A percentile compares a stretch with the other conserved stretches of the same genome.
Evolutionary conservation across 2,329 filamentous ascomycete species (phyloP).

Genomic region (Chaetoscypha palmicola): DNA sequence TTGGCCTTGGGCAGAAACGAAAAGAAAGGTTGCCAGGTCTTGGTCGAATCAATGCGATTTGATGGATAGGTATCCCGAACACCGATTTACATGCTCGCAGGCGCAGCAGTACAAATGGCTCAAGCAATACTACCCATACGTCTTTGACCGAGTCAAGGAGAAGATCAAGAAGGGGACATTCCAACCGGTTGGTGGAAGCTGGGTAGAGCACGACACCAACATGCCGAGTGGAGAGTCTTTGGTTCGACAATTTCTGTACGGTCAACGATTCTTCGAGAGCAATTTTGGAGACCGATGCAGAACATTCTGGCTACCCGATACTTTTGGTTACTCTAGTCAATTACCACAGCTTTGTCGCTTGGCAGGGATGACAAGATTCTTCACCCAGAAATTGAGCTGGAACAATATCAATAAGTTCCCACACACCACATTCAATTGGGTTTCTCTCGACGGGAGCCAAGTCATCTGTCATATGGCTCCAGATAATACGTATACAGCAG

Average conservation of each 20-base stretch:
- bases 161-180: constrained; percentile 90
- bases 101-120: constrained; percentile 99
- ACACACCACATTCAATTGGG: constrained; percentile 98
- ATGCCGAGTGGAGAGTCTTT: constrained; percentile 93
- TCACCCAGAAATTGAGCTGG: constrained; percentile 98
- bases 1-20: constrained; percentile 97
- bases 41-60: constrained; percentile 97
- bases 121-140: constrained; percentile 78
- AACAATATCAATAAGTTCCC: constrained; percentile 99
- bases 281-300: constrained; percentile 81
- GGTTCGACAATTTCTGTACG: constrained; percentile 89
- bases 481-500: constrained; percentile 88
- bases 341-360: constrained; percentile 88
- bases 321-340: constrained; percentile 94
- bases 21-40: constrained; percentile 88
- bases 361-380: constrained; percentile 93
- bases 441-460: constrained; percentile 88
- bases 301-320: constrained; percentile 97
- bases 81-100: constrained; percentile 86
- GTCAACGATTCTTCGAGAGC: constrained; percentile 89
- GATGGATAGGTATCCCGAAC: constrained; percentile 90
- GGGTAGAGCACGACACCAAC: constrained; percentile 99
- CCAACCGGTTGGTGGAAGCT: constrained; percentile 92
- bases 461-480: constrained; percentile 98
- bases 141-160: constrained; percentile 82